Base-by-base conservation (phyloP, 2,329 filamentous ascomycete species). In the Phialemonium atrogriseum region DNA sequence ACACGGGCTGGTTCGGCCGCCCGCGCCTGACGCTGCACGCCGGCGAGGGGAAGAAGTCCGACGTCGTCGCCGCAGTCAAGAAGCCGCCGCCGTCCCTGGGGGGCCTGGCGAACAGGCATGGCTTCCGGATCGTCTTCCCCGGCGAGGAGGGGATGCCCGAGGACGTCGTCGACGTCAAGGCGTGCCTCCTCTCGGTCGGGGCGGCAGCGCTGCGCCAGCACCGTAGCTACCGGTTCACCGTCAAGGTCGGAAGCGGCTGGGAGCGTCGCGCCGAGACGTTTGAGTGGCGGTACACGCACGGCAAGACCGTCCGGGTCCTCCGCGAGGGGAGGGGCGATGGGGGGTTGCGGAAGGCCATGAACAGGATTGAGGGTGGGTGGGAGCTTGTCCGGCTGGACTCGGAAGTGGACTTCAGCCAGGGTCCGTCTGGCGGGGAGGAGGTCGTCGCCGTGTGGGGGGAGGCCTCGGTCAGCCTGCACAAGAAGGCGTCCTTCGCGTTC, bases 301-400 rank as follows among this genome's bases (percentile, higher is more conserved):
- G 56, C 25, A 37, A 38, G 4, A 59, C 55, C 22, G 48, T 65
- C 18, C 45, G 42, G 23, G 39, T 38, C 5, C 45, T 64, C 3
- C 50, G 47, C 15, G 44, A n/a, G n/a, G n/a, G 51, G 6, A 35
- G 44, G n/a, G 46, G 41, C 5, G 39, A 43, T 10, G 60, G 62
- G 7, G n/a, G n/a, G n/a, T n/a, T n/a, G n/a, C n/a, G n/a, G n/a
- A n/a, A n/a, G n/a, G n/a, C n/a, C n/a, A n/a, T n/a, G n/a, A n/a
- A n/a, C n/a, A n/a, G n/a, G n/a, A n/a, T n/a, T n/a, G n/a, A n/a
- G n/a, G n/a, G n/a, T n/a, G n/a, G n/a, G n/a, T 62, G 56, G 55
- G 62, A 65, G 47, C 51, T 68, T 5, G 49, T 64, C 18, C 48
- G 60, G n/a, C 24, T 58, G 32, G n/a, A n/a, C n/a, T n/a, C n/a